Evolutionary conservation across 495 filamentous ascomycete genomes (phyloP).

Genomic region (Friedmanniomyces simplex): DNA sequence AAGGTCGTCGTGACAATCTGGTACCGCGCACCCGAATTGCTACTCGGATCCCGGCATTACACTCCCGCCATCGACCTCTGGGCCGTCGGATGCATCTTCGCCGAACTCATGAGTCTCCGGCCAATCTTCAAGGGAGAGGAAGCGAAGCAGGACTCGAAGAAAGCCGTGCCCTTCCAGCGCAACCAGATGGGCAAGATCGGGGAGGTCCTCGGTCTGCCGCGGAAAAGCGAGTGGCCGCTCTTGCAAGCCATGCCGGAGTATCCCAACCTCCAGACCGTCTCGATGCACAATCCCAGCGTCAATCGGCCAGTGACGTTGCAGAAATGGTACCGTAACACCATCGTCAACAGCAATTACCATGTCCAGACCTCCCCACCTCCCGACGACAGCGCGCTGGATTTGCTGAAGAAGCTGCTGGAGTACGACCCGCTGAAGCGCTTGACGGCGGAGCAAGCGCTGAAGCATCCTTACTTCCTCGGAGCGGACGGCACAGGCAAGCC

Average conservation of each 20-base stretch:
- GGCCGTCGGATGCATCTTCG: slow-evolving; percentile 97
- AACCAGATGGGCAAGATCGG: slow-evolving; percentile 99
- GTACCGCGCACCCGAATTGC: slow-evolving; percentile 93
- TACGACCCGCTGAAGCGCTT: slow-evolving; percentile 87
- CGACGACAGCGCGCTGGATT: slow-evolving; percentile 65
- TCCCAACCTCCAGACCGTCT: slow-evolving; percentile 56
- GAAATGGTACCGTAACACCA: slow-evolving; percentile 52
- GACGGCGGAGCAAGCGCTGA: slow-evolving; percentile 72
- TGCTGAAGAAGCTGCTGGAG: slow-evolving; percentile 71
- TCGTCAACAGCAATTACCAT: slow-evolving; percentile 49
- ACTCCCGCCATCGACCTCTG: slow-evolving; percentile 94
- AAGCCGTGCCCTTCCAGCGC: slow-evolving; percentile 90
- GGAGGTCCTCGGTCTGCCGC: slow-evolving; percentile 84
- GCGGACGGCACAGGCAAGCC: slow-evolving; percentile 45
- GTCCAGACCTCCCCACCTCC: slow-evolving; percentile 44
- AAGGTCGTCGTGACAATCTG: slow-evolving; percentile 99
- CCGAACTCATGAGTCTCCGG: slow-evolving; percentile 77
- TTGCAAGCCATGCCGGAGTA: slow-evolving; percentile 75
- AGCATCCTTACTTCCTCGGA: slow-evolving; percentile 72
- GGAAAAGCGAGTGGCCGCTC: slow-evolving; percentile 79
- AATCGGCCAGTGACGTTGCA: slow-evolving; percentile 43
- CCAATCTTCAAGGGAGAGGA: slow-evolving; percentile 99
- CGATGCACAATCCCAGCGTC: slow-evolving; percentile 33
- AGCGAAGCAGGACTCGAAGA: slow-evolving; percentile 97
- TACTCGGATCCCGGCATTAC: slow-evolving; percentile 85